phyloP scores from a whole-genome alignment of 257 asterid species.

The Dorcoceras hygrometricum region DNA sequence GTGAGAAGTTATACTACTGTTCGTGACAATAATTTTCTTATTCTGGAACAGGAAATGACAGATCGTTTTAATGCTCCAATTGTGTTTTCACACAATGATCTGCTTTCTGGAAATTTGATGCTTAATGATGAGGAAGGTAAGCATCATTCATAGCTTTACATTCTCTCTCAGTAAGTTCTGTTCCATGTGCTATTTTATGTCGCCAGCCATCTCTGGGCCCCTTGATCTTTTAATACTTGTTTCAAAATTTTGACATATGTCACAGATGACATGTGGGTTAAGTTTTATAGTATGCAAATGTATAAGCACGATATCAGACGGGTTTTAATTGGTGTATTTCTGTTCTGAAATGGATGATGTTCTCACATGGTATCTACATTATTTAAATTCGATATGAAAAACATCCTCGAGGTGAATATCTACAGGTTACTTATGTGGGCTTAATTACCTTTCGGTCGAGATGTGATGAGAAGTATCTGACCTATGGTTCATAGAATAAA shows the following conservation, averaged over 20 bases:
- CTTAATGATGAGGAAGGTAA: constrained; percentile 82
- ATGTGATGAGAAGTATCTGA: not conserved
- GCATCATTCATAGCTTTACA: constrained; percentile 19
- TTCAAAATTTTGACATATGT: not conserved
- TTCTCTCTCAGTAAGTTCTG: not conserved
- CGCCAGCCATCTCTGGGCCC: not conserved
- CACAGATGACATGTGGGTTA: constrained; percentile 14
- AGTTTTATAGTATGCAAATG: constrained; percentile 2
- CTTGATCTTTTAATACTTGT: constrained; percentile 5
- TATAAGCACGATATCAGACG: constrained; percentile 4
- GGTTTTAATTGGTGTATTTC: constrained; percentile 14
- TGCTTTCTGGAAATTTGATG: constrained; percentile 95
- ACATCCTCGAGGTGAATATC: not conserved
- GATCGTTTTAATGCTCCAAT: constrained; percentile 68
- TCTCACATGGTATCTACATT: constrained; percentile 17
- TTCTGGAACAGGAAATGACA: constrained; percentile 68
- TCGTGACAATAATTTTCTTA: constrained; percentile 20
- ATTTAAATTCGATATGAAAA: constrained; percentile 9
- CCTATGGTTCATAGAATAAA: not conserved
- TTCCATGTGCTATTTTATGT: not conserved
- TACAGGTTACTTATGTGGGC: constrained; percentile 8
- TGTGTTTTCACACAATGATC: constrained; percentile 78
- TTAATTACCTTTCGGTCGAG: constrained; percentile 1
- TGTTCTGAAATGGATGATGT: too few species aligned
- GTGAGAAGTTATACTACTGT: not conserved